Percentiles rank a stretch among this genome's conserved stretches.
Evolutionary conservation across 192 early-diverging fungal species (phyloP).

Genomic region (Backusella psychrophila): DNA sequence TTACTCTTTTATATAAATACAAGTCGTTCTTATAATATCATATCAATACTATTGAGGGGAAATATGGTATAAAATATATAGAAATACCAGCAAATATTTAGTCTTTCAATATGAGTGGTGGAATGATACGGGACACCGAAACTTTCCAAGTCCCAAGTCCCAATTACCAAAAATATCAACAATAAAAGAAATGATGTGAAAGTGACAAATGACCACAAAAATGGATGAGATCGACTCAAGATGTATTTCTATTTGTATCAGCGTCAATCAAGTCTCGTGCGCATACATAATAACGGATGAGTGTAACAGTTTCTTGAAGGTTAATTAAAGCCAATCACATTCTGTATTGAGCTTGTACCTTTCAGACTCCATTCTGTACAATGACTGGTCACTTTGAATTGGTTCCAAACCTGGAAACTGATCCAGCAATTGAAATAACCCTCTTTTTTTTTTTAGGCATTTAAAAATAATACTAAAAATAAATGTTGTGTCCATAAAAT

Average conservation of each 20-base stretch:
- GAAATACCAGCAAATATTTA: not conserved
- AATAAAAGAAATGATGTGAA: not conserved
- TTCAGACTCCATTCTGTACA: not conserved
- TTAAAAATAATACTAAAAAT: slow-evolving; percentile 14
- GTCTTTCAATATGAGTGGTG: not conserved
- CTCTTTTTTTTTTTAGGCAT: not conserved
- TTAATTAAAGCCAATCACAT: not conserved
- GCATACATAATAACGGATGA: not conserved
- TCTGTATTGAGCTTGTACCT: not conserved
- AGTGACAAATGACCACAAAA: not conserved
- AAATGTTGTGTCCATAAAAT: slow-evolving; percentile 11
- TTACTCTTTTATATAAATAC: not conserved
- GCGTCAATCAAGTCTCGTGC: not conserved
- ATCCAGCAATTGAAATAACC: not conserved
- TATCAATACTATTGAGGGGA: not conserved
- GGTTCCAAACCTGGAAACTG: not conserved
- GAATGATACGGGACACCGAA: not conserved
- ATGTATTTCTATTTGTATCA: not conserved
- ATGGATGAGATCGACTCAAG: not conserved
- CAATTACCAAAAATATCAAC: not conserved
- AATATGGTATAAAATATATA: not conserved
- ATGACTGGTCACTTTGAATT: not conserved
- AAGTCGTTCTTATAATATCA: not conserved
- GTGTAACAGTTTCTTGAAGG: not conserved
- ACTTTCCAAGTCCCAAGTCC: not conserved